phyloP scores from a whole-genome alignment of 2,329 filamentous ascomycete species.

The Arachnopeziza araneosa region DNA sequence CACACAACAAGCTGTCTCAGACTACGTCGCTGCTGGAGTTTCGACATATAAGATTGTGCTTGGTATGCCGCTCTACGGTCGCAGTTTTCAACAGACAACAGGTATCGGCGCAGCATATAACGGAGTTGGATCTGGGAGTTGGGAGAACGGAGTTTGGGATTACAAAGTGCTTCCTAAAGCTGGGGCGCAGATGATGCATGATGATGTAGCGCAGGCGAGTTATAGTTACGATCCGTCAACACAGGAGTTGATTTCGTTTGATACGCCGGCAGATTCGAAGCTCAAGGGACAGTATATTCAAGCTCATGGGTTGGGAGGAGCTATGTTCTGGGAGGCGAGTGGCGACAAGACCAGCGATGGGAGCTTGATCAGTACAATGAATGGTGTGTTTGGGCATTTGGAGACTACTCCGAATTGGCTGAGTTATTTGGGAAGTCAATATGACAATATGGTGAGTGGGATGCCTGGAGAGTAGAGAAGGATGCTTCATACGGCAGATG shows the following conservation, averaged over 20 bases:
- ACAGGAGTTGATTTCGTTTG: conserved; percentile 65
- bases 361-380: conserved; percentile 53
- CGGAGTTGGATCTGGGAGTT: conserved; percentile 51
- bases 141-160: conserved; percentile 73
- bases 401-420: conserved; percentile 45
- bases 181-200: conserved; percentile 52
- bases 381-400: conserved; percentile 36
- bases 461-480: conserved; percentile 17
- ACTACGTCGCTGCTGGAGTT: conserved; percentile 60
- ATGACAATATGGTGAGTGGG: conserved; percentile 46
- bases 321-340: conserved; percentile 83
- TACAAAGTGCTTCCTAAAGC: conserved; percentile 69
- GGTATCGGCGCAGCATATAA: conserved; percentile 60
- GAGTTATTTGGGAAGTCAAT: conserved; percentile 47
- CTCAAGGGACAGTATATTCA: conserved; percentile 63
- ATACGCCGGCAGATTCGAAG: conserved; percentile 54
- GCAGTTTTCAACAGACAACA: conserved; percentile 59
- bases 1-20: conserved; percentile 57
- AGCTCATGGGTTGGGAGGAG: conserved; percentile 59
- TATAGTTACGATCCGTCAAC: conserved; percentile 62
- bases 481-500: no score
- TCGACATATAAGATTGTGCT: conserved; percentile 57
- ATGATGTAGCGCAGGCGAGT: conserved; percentile 53
- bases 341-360: conserved; percentile 55
- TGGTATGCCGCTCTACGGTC: conserved; percentile 77